A percentile compares a stretch with the other conserved stretches of the same genome.
Evolutionary conservation across 202 grass and related monocot species (phyloP).

Genomic region (Setaria viridis): DNA sequence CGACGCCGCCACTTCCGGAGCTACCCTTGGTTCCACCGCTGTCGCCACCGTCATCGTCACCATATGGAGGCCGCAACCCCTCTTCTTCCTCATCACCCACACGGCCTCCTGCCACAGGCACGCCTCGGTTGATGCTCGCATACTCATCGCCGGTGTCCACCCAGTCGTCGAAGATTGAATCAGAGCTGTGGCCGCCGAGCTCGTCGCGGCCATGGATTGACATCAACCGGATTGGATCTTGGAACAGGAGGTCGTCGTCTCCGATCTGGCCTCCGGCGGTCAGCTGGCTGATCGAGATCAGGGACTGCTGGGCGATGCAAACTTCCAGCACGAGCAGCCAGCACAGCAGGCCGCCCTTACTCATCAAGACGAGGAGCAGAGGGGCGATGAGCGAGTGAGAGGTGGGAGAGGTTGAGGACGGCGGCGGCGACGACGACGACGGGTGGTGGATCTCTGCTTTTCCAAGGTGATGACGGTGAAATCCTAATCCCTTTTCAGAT

Average conservation of each 20-base stretch:
- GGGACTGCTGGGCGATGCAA: neutral
- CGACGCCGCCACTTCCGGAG: neutral
- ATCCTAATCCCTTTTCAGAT: neutral
- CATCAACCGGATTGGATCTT: constrained; percentile 51
- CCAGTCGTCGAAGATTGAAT: neutral
- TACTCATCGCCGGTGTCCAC: neutral
- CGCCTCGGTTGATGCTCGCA: neutral
- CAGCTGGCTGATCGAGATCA: neutral
- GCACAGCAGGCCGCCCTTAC: constrained; percentile 20
- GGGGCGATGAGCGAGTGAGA: neutral
- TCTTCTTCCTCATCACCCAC: neutral
- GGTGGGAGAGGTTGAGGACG: neutral
- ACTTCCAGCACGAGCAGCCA: constrained; percentile 5
- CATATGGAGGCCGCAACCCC: neutral
- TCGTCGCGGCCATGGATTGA: neutral
- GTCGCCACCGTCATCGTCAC: neutral
- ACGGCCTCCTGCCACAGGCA: neutral
- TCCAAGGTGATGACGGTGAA: neutral
- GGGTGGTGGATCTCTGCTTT: neutral
- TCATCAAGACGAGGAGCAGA: constrained; percentile 18
- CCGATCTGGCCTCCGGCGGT: neutral
- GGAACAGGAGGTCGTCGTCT: neutral
- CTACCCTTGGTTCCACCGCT: neutral
- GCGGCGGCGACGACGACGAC: neutral
- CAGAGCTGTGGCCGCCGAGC: neutral